Percentiles rank a stretch among this genome's conserved stretches.
Evolutionary conservation across 139 green algal species (phyloP).

Genomic region (Nannochloris sp.): DNA sequence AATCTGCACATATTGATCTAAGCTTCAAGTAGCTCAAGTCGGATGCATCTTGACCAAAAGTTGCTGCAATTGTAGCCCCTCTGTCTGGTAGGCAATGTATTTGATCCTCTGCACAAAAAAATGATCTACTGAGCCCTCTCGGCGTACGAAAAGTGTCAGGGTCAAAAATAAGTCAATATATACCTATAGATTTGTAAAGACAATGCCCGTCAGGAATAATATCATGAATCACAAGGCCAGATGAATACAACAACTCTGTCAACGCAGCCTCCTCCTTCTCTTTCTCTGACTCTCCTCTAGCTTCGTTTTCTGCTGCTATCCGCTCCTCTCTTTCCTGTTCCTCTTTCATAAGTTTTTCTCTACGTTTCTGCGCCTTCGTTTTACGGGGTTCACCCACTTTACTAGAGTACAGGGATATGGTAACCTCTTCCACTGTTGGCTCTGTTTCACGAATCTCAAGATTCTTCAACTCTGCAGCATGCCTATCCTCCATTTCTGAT

Average conservation of each 20-base stretch:
- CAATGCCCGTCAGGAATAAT: conserved; percentile 91
- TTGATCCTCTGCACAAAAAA: conserved; percentile 59
- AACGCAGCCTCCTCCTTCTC: conserved; percentile 55
- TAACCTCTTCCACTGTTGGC: conserved; percentile 9
- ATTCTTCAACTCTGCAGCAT: conserved; percentile 52
- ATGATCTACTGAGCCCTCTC: not conserved
- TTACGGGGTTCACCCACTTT: conserved; percentile 5
- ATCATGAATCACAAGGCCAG: conserved; percentile 57
- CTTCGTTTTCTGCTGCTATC: conserved; percentile 69
- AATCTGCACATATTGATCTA: conserved; percentile 46
- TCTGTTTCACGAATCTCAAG: conserved; percentile 26
- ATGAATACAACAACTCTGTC: conserved; percentile 44
- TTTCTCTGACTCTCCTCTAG: conserved; percentile 51
- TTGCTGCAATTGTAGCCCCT: conserved; percentile 10
- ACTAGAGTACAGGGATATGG: conserved; percentile 21
- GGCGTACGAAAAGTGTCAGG: not conserved
- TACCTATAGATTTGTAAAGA: conserved; percentile 63
- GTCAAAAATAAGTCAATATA: not conserved
- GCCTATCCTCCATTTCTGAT: conserved; percentile 40
- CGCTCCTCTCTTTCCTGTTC: conserved; percentile 68
- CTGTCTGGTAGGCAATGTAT: conserved; percentile 28
- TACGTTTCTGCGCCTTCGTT: conserved; percentile 62
- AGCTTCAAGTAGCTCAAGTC: conserved; percentile 21
- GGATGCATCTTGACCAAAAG: conserved; percentile 1
- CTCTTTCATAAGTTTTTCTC: conserved; percentile 28